Base-by-base conservation (phyloP, 2,329 filamentous ascomycete genomes). In the Claviceps paspali region DNA sequence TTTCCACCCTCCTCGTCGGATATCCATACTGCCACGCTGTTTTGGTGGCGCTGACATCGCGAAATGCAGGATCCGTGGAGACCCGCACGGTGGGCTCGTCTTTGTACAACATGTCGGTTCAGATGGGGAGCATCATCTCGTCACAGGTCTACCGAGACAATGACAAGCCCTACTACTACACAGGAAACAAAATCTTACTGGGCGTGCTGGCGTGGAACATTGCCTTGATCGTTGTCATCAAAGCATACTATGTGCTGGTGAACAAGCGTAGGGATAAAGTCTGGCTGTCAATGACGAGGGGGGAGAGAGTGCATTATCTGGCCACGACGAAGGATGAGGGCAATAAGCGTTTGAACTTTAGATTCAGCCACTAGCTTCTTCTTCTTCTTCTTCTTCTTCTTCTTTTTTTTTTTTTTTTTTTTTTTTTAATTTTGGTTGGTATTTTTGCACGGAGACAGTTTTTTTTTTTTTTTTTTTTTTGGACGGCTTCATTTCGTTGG, bases 61-160 rank as follows among this genome's bases (percentile, higher is more conserved):
- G 70, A 32, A 78, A 77, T 44, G 64, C 70, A 0, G 71, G 72
- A 31, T 65, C 65, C 2, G 73, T 77, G 2, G 61, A 70, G 7
- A 74, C 70, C 9, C 55, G 74, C 10, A 70, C 73, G 0, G 67
- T 78, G 1, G 67, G 68, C 1, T 65, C 67, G 1, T 71, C 70
- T 1, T 51, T 73, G 12, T 76, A 76, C 50, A 76, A 76, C 44
- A 60, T 60, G 52, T 53, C 46, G 26, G 51, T 55, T 5, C 52
- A 59, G 57, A 50, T 38, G 2, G 48, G 51, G 6, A 48, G 44
- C 22, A 56, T 62, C 11, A 55, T 56, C 14, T 41, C 34, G 5
- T 36, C 30, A 5, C 32, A 51, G 42, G 47, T 69, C 0, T 73
- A 72, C 46, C 61, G 55, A 11, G 44, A 53, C 3, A 53, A 54